Evolutionary conservation across 345 rosid species (phyloP).

Genomic region (Eucalyptus paniculata): DNA sequence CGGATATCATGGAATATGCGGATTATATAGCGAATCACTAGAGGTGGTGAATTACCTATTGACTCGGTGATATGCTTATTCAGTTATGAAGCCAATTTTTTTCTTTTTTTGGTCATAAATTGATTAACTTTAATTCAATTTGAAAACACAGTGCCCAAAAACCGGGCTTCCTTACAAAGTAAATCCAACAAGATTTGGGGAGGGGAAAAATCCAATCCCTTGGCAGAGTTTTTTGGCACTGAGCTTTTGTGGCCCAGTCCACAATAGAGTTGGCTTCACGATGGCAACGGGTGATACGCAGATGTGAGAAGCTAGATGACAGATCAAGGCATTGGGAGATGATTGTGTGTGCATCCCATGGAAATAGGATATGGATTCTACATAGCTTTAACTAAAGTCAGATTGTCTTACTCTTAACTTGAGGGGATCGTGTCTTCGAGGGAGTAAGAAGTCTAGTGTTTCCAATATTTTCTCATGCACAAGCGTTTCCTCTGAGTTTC

Average conservation of each 20-base stretch:
- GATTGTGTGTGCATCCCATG: neutral
- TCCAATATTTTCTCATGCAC: too few species aligned
- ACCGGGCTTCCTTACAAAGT: neutral
- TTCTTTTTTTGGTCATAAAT: too few species aligned
- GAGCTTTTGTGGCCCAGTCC: neutral
- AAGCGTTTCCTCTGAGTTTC: too few species aligned
- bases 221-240: neutral
- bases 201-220: neutral
- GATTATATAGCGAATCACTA: too few species aligned
- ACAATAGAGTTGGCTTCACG: neutral
- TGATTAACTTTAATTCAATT: neutral
- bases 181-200: neutral
- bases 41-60: too few species aligned
- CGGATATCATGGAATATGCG: too few species aligned
- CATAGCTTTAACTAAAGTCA: too few species aligned
- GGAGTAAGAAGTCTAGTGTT: too few species aligned
- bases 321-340: neutral
- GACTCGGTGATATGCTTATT: too few species aligned
- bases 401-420: too few species aligned
- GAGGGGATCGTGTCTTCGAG: too few species aligned
- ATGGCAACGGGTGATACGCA: neutral
- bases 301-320: neutral
- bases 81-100: accelerated
- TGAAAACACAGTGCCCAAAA: accelerated
- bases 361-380: too few species aligned